These are phyloP conservation scores for Crepidotus variabilis DNA, from an alignment of 768 basidiomycete genomes.

Conservation along the genomic window DNA sequence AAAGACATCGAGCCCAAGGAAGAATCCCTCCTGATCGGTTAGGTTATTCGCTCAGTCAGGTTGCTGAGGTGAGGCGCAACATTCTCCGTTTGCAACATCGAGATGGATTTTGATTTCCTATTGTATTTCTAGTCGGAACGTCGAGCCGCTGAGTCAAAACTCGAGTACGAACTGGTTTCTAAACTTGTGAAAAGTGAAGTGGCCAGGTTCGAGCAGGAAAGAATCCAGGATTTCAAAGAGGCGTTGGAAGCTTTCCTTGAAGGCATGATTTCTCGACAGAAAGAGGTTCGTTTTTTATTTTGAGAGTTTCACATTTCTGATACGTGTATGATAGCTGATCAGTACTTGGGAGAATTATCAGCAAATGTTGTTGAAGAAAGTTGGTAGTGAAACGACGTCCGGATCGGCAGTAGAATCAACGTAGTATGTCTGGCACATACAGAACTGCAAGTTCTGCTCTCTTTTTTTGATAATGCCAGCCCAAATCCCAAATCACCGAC, in stretches of 20 bases:
- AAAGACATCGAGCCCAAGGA: constrained; percentile 78
- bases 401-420: too few species aligned
- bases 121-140: constrained; percentile 66
- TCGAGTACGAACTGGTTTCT: constrained; percentile 87
- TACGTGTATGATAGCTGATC: constrained; percentile 50
- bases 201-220: constrained; percentile 87
- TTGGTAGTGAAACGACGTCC: constrained; percentile 16
- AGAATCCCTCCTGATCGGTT: constrained; percentile 66
- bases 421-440: too few species aligned
- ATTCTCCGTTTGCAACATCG: neutral
- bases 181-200: constrained; percentile 88
- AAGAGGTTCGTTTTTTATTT: constrained; percentile 43
- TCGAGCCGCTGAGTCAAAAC: constrained; percentile 74
- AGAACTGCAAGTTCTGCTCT: too few species aligned
- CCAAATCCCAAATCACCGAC: too few species aligned
- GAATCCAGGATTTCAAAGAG: constrained; percentile 89
- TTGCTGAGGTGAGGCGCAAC: constrained; percentile 63
- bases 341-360: constrained; percentile 81
- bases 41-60: constrained; percentile 69
- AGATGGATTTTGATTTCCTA: neutral
- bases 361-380: constrained; percentile 56
- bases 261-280: constrained; percentile 83
- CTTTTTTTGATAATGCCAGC: too few species aligned
- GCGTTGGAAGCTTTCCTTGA: constrained; percentile 81
- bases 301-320: constrained; percentile 1